Base-by-base conservation (phyloP, 768 basidiomycete species). In the Hypholoma sublateritium region DNA sequence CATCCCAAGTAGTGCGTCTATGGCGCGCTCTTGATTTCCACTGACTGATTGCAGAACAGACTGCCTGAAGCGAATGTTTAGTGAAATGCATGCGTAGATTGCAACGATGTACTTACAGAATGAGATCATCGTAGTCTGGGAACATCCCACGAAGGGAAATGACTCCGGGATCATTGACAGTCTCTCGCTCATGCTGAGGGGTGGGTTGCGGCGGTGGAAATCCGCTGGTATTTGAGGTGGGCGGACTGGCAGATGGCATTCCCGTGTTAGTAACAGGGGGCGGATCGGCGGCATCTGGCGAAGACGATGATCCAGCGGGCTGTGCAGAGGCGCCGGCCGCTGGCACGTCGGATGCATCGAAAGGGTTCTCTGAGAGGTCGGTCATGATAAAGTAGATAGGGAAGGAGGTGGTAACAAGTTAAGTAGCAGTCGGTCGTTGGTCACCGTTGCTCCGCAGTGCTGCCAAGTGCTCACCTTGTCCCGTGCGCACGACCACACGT, bases 1-100 rank as follows among this genome's bases (percentile, higher is more conserved):
- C 92, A 95, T 93, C 9, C 86, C 88, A 6, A 95, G 80, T 8
- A 95, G 77, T 1, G 79, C 73, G 63, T 94, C 91, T 54, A 93
- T 79, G 4, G 92, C 92, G 25, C 78, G 80, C 59, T 90, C 90
- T 60, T 91, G 84, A 61, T 90, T 75, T 11, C 86, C 80, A n/a
- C 75, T 66, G 5, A 87, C 88, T 5, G 87, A 87, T 57, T 91
- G 83, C 46, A 95, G 75, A 0, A 95, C 87, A 7, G 85, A 86
- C 65, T 79, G 78, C 39, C 88, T 89, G 16, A 32, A 49, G 21
- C 24, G 36, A 55, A 50, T 32, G 24, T 19, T 34, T 41, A 32
- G 12, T 48, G 28, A 57, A 21, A 44, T 4, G 21, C 8, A 41
- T 22, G 50, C 25, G 37, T 32, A 24, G 17, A 22, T 37, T 49